Evolutionary conservation across 306 rosid species (phyloP), one percentile per base, ranked within the genome.

Genomic region (Inga oerstediana): DNA sequence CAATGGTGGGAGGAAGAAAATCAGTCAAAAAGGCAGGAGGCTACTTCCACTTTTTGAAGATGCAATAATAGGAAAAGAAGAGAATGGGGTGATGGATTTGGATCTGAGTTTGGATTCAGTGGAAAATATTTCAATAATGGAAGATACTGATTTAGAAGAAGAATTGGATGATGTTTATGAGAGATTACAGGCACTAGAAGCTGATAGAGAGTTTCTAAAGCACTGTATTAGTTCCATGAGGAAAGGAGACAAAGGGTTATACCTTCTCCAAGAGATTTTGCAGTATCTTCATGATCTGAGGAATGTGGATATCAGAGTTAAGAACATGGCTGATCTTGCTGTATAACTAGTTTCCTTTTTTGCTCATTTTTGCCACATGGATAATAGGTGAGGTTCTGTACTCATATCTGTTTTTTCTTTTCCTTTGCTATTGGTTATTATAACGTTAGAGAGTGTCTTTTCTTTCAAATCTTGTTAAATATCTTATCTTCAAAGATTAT

Each of bases 221-320:
- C 97, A 94, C 35, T 96, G 99, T 70, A 85, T 93, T 62, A 83
- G 90, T 67, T 96, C 99, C 77, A 82, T 96, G 91, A 90, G 89
- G 84, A 94, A 96, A 89, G 99, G 98, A 10, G 99, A 94, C 65
- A 91, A 92, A 81, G 98, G 99, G 20, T 52, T 96, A 73, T 0
- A n/a, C 9, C 56, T 71, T n/a, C 75, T 71, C 7, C 54, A 44
- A 71, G 97, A 96, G 87, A 96, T 96, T 88, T 83, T 96, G 81
- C 94, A 92, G 39, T 97, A 94, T 86, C 98, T 96, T 81, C 98
- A 97, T 6, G 97, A 91, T 88, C 89, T 96, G 22, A 91, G 96
- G 89, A 92, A 83, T 76, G 97, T 96, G 14, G 99, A 96, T 39
- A 84, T 84, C 78, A 89, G 91, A 48, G 87, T 85, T 54, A 91